phyloP scores from a whole-genome alignment of 2,329 filamentous ascomycete genomes.

The Thelonectria olida region DNA sequence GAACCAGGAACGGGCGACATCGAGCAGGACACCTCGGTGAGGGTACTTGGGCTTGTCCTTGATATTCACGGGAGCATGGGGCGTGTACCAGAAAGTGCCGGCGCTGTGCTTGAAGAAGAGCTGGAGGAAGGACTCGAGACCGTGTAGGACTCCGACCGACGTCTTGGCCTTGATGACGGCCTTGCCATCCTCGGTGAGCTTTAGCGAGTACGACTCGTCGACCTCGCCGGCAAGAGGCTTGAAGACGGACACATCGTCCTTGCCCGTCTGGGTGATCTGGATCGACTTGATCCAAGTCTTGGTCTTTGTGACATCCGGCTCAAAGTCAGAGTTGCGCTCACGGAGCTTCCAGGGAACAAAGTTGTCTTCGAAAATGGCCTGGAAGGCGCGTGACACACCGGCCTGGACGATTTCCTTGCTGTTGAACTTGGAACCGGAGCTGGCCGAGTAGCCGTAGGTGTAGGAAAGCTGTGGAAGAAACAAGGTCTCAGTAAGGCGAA shows the following conservation, averaged over 20 bases:
- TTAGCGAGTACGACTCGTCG: slow-evolving; percentile 80
- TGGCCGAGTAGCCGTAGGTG: slow-evolving; percentile 54
- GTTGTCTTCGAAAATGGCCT: slow-evolving; percentile 71
- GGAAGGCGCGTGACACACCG: slow-evolving; percentile 67
- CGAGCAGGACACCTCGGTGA: slow-evolving; percentile 83
- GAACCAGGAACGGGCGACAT: slow-evolving; percentile 79
- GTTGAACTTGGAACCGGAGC: slow-evolving; percentile 49
- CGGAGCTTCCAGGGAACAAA: slow-evolving; percentile 84
- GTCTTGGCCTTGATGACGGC: slow-evolving; percentile 72
- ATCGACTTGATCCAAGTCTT: slow-evolving; percentile 67
- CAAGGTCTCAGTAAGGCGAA: slow-evolving; percentile 44
- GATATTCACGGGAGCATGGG: slow-evolving; percentile 75
- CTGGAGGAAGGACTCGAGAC: slow-evolving; percentile 80
- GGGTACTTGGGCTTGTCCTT: slow-evolving; percentile 77
- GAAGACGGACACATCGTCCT: slow-evolving; percentile 63
- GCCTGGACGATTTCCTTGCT: slow-evolving; percentile 65
- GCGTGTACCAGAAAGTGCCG: slow-evolving; percentile 70
- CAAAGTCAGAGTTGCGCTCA: slow-evolving; percentile 68
- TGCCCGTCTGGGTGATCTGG: slow-evolving; percentile 66
- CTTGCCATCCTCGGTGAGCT: slow-evolving; percentile 64
- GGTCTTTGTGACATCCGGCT: slow-evolving; percentile 60
- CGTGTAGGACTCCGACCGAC: slow-evolving; percentile 75
- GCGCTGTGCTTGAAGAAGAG: slow-evolving; percentile 78
- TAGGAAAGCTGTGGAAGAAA: slow-evolving; percentile 57
- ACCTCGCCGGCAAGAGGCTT: slow-evolving; percentile 70